Evolutionary conservation across 805 yeast genomes (phyloP).

Genomic region (Cyberlindnera subsufficiens): DNA sequence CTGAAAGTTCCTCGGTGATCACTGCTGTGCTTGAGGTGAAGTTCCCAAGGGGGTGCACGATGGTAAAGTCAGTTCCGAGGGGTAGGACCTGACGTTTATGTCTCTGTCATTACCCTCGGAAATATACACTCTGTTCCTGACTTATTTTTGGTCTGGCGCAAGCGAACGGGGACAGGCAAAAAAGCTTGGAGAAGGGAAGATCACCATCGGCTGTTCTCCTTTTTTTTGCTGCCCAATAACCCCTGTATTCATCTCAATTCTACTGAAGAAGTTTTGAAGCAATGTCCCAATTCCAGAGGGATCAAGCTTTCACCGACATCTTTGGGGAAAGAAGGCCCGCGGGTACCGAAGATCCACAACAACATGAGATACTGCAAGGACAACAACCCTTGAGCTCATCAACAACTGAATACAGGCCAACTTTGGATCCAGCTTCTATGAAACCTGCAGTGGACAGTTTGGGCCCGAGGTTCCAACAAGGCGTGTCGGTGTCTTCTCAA

Average conservation of each 20-base stretch:
- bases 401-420: neutral
- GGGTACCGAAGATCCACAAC: neutral
- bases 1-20: neutral
- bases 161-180: too few species aligned
- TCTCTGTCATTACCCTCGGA: too few species aligned
- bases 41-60: too few species aligned
- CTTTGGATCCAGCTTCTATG: neutral
- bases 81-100: too few species aligned
- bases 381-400: neutral
- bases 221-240: too few species aligned
- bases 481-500: neutral
- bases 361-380: neutral
- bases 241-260: neutral
- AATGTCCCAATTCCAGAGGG: constrained; percentile 17
- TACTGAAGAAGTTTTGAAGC: neutral
- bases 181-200: too few species aligned
- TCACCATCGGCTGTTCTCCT: too few species aligned
- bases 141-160: too few species aligned
- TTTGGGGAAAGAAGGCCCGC: constrained; percentile 25
- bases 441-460: neutral
- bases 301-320: constrained; percentile 26
- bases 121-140: too few species aligned
- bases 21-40: too few species aligned
- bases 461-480: neutral
- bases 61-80: too few species aligned